phyloP scores from a whole-genome alignment of 2,329 filamentous ascomycete species.

The Hypoxylon sp. region DNA sequence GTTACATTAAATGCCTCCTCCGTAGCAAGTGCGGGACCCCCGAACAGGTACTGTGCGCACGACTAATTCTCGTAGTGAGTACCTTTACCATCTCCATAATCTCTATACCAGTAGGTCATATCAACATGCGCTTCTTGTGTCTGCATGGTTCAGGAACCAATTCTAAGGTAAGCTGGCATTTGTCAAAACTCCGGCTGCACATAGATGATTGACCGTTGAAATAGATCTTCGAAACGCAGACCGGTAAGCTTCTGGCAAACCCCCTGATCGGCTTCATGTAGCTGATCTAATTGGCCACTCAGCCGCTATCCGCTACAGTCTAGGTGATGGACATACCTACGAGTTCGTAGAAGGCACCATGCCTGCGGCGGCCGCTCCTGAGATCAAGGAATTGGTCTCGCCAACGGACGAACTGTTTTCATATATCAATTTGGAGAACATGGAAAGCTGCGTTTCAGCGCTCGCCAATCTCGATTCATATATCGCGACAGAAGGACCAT shows the following conservation, averaged over 20 bases:
- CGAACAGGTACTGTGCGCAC: no score
- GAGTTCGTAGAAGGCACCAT: slow-evolving; percentile 15
- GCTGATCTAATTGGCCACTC: not conserved
- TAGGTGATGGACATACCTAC: slow-evolving; percentile 17
- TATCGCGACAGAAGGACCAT: not conserved
- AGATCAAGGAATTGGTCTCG: not conserved
- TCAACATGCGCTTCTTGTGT: not conserved
- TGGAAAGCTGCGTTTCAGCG: not conserved
- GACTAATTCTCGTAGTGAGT: no score
- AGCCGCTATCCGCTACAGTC: slow-evolving; percentile 12
- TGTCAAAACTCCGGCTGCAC: no score
- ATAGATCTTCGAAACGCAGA: slow-evolving; percentile 38
- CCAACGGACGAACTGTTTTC: not conserved
- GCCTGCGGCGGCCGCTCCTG: not conserved
- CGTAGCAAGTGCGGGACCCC: no score
- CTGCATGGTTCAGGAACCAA: not conserved
- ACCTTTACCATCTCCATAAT: no score
- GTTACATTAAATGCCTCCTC: no score
- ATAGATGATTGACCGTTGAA: not conserved
- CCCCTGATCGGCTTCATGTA: not conserved
- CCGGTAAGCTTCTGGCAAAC: slow-evolving; percentile 24
- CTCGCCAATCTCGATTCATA: slow-evolving; percentile 4
- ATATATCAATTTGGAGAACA: not conserved
- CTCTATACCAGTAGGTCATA: no score
- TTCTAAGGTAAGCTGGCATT: not conserved